These are phyloP conservation scores for Phytophthora podocarpi DNA, from an alignment of 352 stramenopile genomes.

Conservation along the genomic window DNA sequence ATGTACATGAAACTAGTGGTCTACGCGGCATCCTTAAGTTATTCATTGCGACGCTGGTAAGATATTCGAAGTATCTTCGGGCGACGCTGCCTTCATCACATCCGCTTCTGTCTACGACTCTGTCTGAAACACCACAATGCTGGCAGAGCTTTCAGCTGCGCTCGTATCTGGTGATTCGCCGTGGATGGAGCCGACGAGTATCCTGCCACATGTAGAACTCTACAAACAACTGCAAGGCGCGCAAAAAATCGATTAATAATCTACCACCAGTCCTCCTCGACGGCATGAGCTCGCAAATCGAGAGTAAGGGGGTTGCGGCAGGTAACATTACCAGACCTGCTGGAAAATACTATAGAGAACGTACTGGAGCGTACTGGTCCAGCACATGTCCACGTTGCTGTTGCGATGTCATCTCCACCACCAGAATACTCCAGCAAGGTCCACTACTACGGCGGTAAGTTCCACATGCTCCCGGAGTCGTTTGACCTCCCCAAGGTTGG, in stretches of 20 bases:
- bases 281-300: background rate
- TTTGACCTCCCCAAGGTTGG: constrained; percentile 14
- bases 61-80: background rate
- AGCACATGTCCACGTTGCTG: no score
- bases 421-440: background rate
- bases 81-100: background rate
- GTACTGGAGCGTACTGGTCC: no score
- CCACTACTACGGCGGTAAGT: constrained; percentile 16
- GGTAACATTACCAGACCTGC: constrained; percentile 12
- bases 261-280: constrained; percentile 7
- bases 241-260: constrained; percentile 14
- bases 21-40: constrained; percentile 7
- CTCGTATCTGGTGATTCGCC: background rate
- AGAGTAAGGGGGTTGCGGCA: constrained; percentile 7
- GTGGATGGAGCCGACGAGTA: constrained; percentile 11
- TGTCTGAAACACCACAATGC: no score
- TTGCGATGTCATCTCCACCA: background rate
- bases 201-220: constrained; percentile 13
- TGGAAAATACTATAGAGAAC: constrained; percentile 4
- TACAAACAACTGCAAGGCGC: constrained; percentile 4
- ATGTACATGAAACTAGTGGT: no score
- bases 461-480: constrained; percentile 10
- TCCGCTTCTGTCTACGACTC: constrained; percentile 5
- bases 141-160: background rate
- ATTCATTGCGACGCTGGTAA: constrained; percentile 3